Conservation (phyloP, 1,284 basidiomycete species). For the Phellinidium pouzarii region DNA sequence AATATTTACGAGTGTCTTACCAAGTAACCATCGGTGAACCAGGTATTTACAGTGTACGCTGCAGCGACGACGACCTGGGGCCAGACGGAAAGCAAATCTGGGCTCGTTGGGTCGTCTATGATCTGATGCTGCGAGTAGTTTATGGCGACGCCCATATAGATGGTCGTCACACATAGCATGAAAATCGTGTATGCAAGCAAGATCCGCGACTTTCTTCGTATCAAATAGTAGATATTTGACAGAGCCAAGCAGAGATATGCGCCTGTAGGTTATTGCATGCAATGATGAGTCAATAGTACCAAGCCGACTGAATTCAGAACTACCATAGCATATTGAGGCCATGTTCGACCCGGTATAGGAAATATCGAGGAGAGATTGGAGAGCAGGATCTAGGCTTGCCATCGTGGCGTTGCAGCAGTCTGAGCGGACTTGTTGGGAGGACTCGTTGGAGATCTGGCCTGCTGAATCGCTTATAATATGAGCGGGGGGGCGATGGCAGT, state of each 20-base stretch:
- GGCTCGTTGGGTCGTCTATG: slow-evolving; percentile 3
- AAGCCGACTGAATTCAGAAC: too few relatives aligned
- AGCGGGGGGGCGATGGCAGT: too few relatives aligned
- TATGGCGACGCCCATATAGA: slow-evolving; percentile 6
- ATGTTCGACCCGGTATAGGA: not conserved
- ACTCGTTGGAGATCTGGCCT: too few relatives aligned
- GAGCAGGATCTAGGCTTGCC: not conserved
- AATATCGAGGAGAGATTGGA: not conserved
- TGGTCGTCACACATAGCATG: slow-evolving; percentile 6
- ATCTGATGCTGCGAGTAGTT: slow-evolving; percentile 9
- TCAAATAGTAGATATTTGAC: slow-evolving; percentile 2
- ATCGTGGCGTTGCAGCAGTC: not conserved
- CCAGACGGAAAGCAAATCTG: slow-evolving; percentile 5
- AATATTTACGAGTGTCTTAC: not conserved
- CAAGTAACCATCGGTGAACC: slow-evolving; percentile 6
- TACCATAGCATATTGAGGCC: not conserved
- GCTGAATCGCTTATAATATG: too few relatives aligned
- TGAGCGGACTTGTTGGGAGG: too few relatives aligned
- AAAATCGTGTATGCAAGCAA: not conserved
- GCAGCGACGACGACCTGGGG: slow-evolving; percentile 1
- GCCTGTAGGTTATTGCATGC: not conserved
- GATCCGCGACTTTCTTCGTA: not conserved
- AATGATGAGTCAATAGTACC: too few relatives aligned
- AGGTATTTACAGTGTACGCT: slow-evolving; percentile 2
- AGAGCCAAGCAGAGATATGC: slow-evolving; percentile 3